Percentiles rank a stretch among this genome's conserved stretches.
phyloP scores from a whole-genome alignment of 78 protist genomes.

The Planoprotostelium fungivorum region DNA sequence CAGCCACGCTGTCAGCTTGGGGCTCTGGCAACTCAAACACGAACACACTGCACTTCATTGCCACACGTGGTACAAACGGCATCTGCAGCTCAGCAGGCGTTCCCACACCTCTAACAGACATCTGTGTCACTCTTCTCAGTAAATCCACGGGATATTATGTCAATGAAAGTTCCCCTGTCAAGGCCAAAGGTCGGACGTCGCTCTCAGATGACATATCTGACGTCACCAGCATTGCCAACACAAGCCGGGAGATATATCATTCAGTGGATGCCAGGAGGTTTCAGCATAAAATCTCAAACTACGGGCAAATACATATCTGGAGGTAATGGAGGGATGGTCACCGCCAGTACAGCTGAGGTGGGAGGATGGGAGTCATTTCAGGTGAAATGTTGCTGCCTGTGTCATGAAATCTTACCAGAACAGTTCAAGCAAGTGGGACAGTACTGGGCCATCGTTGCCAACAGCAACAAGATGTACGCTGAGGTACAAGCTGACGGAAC shows the following conservation, averaged over 20 bases:
- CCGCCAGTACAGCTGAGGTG: background rate
- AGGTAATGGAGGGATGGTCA: background rate
- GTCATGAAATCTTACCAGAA: too few relatives aligned
- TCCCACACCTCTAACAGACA: background rate
- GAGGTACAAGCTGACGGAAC: background rate
- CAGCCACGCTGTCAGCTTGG: background rate
- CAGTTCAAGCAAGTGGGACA: background rate
- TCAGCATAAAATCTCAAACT: background rate
- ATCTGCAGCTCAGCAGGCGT: background rate
- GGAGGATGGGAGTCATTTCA: background rate
- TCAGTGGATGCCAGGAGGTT: background rate
- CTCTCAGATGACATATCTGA: background rate
- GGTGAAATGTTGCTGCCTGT: background rate
- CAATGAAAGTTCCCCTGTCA: background rate
- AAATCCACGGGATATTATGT: background rate
- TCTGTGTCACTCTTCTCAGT: background rate
- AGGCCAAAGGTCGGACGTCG: background rate
- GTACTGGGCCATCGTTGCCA: background rate
- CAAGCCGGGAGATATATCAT: background rate
- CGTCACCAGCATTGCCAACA: too few relatives aligned
- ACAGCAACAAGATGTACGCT: background rate
- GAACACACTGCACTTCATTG: background rate
- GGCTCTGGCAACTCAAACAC: background rate
- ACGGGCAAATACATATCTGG: background rate
- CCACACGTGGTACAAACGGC: background rate